Evolutionary conservation across 352 stramenopile genomes (phyloP), one percentile per base, ranked within the genome.

Genomic region (Phytophthora citricola): DNA sequence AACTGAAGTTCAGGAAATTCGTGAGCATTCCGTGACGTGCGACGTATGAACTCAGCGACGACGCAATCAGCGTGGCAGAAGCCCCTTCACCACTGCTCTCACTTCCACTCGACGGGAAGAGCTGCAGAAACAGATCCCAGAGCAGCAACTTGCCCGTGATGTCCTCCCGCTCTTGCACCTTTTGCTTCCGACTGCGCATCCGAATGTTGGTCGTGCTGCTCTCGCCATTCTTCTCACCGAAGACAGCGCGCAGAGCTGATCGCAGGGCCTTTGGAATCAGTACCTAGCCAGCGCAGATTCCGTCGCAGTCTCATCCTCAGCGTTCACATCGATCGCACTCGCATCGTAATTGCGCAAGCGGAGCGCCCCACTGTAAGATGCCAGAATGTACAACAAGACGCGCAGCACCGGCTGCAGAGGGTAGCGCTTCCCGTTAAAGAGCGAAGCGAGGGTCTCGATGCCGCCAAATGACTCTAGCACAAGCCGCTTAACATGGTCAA

Each of bases 61-160:
- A 92, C 34, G 85, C 82, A 5, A 92, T 64, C 52, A 93, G 80
- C 12, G 58, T 72, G 15, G 62, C 65, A 4, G 62, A 78, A 56
- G 53, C 47, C 27, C 60, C 43, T 22, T 64, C 51, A 45, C 58
- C 48, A 45, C 8, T 60, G 26, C 22, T 71, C 1, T 58, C 48
- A 14, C 39, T 56, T 53, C 54, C 73, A 36, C 69, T 69, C 8
- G 61, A 65, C 22, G 88, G 86, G 62, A 96, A 94, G 4, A 94
- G 67, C 62, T 93, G 88, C 4, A 94, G 54, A 54, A 93, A 96
- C 17, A 94, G 17, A 66, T 96, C 88, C 85, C 88, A 96, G 5
- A 92, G 73, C 26, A 96, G 57, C 43, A 96, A 34, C 14, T 79
- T 79, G 0, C 64, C 75, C 22, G 84, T 69, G 6, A 91, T 69